Percentiles rank a stretch among this genome's conserved stretches.
Evolutionary conservation across 2,329 filamentous ascomycete genomes (phyloP).

Genomic region (Lasiodiplodia citricola): DNA sequence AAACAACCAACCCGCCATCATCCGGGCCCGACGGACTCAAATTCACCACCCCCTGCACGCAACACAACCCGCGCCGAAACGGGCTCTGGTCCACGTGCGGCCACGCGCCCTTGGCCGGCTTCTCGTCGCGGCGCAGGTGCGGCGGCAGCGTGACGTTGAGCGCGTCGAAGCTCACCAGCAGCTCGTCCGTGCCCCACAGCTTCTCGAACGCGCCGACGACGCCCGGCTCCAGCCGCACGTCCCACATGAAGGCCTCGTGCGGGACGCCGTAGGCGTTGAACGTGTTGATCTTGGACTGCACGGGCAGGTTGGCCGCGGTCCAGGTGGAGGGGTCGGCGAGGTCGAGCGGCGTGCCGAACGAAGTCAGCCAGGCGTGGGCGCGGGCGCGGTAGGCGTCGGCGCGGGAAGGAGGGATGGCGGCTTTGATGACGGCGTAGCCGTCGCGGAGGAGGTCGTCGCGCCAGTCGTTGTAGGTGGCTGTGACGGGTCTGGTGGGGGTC

Average conservation of each 20-base stretch:
- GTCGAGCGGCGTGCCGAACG: constrained; percentile 50
- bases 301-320: constrained; percentile 45
- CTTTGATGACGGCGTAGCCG: constrained; percentile 50
- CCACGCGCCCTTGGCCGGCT: constrained; percentile 40
- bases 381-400: constrained; percentile 49
- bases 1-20: constrained; percentile 46
- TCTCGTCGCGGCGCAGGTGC: constrained; percentile 30
- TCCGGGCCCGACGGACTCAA: constrained; percentile 44
- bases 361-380: constrained; percentile 50
- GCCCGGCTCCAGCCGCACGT: constrained; percentile 44
- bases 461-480: constrained; percentile 44
- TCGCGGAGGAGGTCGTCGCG: constrained; percentile 49
- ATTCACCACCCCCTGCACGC: constrained; percentile 59
- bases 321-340: constrained; percentile 41
- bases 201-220: constrained; percentile 44
- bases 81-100: constrained; percentile 41
- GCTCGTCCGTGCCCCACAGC: constrained; percentile 45
- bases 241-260: constrained; percentile 52
- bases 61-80: constrained; percentile 53
- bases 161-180: constrained; percentile 47
- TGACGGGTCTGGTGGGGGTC: neutral
- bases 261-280: constrained; percentile 40
- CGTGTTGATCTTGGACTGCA: constrained; percentile 38
- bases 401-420: constrained; percentile 44
- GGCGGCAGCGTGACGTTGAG: constrained; percentile 46